Base-by-base conservation (phyloP, 2,329 filamentous ascomycete genomes). In the Phialocephala subalpina region DNA sequence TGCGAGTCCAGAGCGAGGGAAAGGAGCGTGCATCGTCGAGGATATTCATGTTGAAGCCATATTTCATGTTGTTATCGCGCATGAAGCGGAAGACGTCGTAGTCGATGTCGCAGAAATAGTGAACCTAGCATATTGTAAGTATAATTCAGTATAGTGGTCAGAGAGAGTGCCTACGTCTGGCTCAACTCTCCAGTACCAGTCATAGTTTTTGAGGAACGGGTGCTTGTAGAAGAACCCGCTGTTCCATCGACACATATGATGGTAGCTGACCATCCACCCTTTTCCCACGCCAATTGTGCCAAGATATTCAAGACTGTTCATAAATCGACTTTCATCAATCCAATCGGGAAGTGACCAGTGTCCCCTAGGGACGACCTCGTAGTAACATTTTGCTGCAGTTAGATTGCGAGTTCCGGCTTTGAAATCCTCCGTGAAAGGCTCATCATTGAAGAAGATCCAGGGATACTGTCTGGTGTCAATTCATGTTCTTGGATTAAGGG, bases 191-290 rank as follows among this genome's bases (percentile, higher is more conserved):
- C 86, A 88, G 74, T 87, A 88, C 81, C 83, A 89, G 62, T 87
- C 82, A 68, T 86, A 88, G 27, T 81, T 70, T 64, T 85, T 81
- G 55, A 97, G 84, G 1, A 90, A 88, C 0, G 90, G 87, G 77
- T 97, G 92, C 63, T 90, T 86, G 77, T 93, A 93, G 82, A 97
- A 95, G 75, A 92, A 83, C 63, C 92, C 92, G 69, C 89, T 91
- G 78, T 94, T 94, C 92, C 92, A 96, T 69, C 96, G 92, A 81
- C 96, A 99, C 96, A 98, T 99, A 84, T 99, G 96, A 70, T 96
- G 90, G 84, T 99, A 99, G 82, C 92, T 97, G 80, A 97, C 82
- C 35, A 93, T 97, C 81, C 97, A 95, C 61, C 95, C 96, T 78
- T 98, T 98, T 78, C 98, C 97, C 79, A 98, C 97, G 82, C 97